A percentile compares a stretch with the other conserved stretches of the same genome.
These are phyloP conservation scores for Kokia cookei DNA, from an alignment of 441 rosid species.

Conservation along the genomic window DNA sequence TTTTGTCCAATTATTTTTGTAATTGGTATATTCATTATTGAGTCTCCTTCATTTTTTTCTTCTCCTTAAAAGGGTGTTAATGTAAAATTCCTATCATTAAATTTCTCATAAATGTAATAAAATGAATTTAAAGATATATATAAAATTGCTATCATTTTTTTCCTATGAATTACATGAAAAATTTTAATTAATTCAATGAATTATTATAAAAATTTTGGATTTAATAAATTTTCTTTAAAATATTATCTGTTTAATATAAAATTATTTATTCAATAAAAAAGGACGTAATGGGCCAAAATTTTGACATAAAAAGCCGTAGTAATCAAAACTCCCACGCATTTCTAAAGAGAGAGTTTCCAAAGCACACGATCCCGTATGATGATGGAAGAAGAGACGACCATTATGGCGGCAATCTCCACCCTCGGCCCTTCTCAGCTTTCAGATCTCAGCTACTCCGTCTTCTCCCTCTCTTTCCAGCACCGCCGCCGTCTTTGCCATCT, in stretches of 20 bases:
- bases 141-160: background rate
- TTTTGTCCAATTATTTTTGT: background rate
- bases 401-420: slow-evolving; percentile 60
- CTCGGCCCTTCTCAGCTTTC: slow-evolving; percentile 44
- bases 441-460: slow-evolving; percentile 43
- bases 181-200: no score
- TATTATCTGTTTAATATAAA: background rate
- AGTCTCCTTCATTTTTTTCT: no score
- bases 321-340: slow-evolving; percentile 11
- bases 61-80: no score
- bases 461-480: slow-evolving; percentile 40
- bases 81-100: background rate
- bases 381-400: slow-evolving; percentile 43
- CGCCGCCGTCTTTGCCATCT: slow-evolving; percentile 57
- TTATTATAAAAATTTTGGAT: no score
- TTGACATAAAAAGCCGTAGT: slow-evolving; percentile 11
- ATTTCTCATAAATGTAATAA: background rate
- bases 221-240: no score
- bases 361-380: slow-evolving; percentile 39
- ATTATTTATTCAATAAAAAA: background rate
- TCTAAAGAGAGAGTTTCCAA: background rate
- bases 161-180: no score
- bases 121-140: background rate
- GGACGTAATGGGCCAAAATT: background rate
- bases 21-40: background rate